Conservation (phyloP, 352 stramenopile genomes). For the Phytophthora idaei region DNA sequence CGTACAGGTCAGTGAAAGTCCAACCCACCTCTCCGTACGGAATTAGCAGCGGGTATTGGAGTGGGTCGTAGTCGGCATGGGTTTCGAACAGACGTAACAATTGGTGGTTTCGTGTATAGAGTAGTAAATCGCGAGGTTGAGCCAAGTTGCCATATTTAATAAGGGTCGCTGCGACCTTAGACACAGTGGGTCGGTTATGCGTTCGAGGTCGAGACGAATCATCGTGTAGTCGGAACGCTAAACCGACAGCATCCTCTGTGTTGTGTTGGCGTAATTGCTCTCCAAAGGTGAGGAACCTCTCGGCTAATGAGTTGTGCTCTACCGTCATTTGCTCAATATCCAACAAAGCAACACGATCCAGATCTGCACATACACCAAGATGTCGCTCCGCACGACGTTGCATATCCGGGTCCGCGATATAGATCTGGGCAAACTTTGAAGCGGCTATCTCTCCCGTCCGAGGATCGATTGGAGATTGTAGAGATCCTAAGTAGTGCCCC, state of each 20-base stretch:
- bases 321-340: conserved; percentile 15
- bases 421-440: conserved; percentile 22
- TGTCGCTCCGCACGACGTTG: background rate
- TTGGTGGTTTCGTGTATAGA: background rate
- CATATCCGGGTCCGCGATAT: conserved; percentile 16
- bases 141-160: background rate
- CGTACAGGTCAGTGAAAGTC: conserved; percentile 6
- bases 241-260: background rate
- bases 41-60: conserved; percentile 12
- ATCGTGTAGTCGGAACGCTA: background rate
- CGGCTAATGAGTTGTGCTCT: conserved; percentile 23
- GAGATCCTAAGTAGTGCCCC: conserved; percentile 3
- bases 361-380: background rate
- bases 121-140: background rate
- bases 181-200: conserved; percentile 10
- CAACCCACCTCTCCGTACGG: conserved; percentile 10
- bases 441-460: background rate
- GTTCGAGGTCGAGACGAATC: background rate
- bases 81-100: conserved; percentile 12
- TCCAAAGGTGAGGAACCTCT: conserved; percentile 2
- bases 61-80: conserved; percentile 4
- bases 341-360: background rate
- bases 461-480: background rate
- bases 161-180: background rate
- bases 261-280: conserved; percentile 1